phyloP scores from a whole-genome alignment of 305 asterid species.

The Fraxinus latifolia region DNA sequence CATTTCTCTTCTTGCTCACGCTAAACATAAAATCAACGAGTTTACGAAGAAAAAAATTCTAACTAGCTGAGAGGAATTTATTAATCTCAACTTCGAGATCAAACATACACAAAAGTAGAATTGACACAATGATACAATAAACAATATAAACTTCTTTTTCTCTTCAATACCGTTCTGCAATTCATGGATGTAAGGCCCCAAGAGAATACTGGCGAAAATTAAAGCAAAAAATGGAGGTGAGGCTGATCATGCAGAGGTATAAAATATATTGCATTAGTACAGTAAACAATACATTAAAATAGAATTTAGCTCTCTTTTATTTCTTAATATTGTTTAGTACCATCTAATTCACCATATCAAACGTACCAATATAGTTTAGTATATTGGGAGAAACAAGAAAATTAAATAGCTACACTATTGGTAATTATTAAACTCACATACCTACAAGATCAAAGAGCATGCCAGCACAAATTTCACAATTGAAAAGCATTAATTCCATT shows the following conservation, averaged over 20 bases:
- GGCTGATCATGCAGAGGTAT: neutral
- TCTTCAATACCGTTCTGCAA: neutral
- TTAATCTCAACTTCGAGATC: neutral
- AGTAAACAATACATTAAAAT: neutral
- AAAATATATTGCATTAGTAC: neutral
- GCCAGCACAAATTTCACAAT: neutral
- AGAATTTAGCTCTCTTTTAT: neutral
- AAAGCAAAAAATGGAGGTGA: neutral
- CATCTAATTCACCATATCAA: neutral
- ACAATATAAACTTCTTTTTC: neutral
- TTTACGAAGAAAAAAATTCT: too few relatives aligned
- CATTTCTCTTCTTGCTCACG: neutral
- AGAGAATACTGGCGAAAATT: neutral
- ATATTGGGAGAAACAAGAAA: neutral
- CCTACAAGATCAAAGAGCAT: neutral
- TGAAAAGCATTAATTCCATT: neutral
- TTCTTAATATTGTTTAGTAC: neutral
- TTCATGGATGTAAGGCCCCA: neutral
- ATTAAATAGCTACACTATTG: neutral
- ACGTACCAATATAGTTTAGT: neutral
- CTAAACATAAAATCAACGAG: neutral
- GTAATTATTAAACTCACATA: neutral
- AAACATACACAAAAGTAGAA: too few relatives aligned
- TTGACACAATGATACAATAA: neutral
- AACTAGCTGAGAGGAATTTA: neutral